Percentiles rank a stretch among this genome's conserved stretches.
Evolutionary conservation across 345 rosid species (phyloP).

Genomic region (Abelmoschus esculentus): DNA sequence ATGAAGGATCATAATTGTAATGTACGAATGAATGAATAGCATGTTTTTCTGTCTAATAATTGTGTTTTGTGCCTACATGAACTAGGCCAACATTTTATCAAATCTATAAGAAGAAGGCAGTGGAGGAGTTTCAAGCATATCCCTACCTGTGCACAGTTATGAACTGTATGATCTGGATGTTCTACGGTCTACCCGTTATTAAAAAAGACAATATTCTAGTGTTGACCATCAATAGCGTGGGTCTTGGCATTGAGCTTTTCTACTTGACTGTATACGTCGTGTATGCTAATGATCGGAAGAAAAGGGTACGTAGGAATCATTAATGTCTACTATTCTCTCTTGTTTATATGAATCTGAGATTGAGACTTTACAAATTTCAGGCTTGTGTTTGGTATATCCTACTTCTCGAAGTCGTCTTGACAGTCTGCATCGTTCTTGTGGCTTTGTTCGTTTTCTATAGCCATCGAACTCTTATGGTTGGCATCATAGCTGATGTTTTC

Average conservation of each 20-base stretch:
- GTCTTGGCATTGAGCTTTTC: constrained; percentile 24
- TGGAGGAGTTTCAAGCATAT: constrained; percentile 41
- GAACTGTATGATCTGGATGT: constrained; percentile 43
- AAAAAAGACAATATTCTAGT: constrained; percentile 37
- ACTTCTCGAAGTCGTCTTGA: not conserved
- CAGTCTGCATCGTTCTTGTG: not conserved
- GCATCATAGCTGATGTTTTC: constrained; percentile 40
- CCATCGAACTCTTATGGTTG: constrained; percentile 26
- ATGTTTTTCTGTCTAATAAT: not conserved
- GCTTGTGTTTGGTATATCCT: not conserved
- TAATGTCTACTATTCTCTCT: too few relatives aligned
- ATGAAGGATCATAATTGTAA: too few relatives aligned
- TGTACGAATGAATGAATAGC: too few relatives aligned
- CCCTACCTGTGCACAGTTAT: constrained; percentile 37
- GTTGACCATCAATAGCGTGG: constrained; percentile 34
- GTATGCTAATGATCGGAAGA: constrained; percentile 14
- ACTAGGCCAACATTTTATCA: constrained; percentile 10
- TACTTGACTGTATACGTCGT: constrained; percentile 13
- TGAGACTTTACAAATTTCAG: not conserved
- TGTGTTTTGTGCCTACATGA: not conserved
- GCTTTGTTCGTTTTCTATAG: not conserved
- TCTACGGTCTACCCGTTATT: constrained; percentile 50
- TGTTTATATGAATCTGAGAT: not conserved
- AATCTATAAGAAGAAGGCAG: constrained; percentile 17
- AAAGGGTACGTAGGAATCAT: constrained; percentile 11